Conservation (phyloP, 2,329 filamentous ascomycete species). For the Tolypocladium amazonense region DNA sequence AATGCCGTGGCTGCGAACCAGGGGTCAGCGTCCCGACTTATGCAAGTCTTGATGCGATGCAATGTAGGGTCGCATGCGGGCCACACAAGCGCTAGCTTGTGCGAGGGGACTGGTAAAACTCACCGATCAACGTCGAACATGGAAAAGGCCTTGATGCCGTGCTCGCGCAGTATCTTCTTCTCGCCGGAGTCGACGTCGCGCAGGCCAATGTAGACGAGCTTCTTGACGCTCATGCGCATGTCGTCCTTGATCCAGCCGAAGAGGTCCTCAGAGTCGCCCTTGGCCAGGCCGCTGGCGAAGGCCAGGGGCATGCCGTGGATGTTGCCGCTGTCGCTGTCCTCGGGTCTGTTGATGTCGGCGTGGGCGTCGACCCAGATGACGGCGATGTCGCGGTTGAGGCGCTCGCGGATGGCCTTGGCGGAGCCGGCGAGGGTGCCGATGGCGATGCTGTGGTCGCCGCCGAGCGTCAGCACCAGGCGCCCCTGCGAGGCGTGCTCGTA, state of each 20-base stretch:
- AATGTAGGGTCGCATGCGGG: background rate
- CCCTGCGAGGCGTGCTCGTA: slow-evolving; percentile 78
- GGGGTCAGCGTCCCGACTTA: background rate
- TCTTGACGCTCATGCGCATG: slow-evolving; percentile 58
- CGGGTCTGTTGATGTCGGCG: slow-evolving; percentile 93
- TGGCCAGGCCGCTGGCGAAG: slow-evolving; percentile 79
- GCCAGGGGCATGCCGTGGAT: slow-evolving; percentile 97
- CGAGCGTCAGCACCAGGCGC: slow-evolving; percentile 82
- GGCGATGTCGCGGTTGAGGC: slow-evolving; percentile 72
- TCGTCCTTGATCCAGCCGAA: slow-evolving; percentile 85
- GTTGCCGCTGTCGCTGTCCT: slow-evolving; percentile 82
- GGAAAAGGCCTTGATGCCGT: slow-evolving; percentile 90
- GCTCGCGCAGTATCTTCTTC: slow-evolving; percentile 80
- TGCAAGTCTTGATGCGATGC: background rate
- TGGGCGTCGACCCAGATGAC: slow-evolving; percentile 99
- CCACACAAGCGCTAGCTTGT: background rate
- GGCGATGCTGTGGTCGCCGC: slow-evolving; percentile 92
- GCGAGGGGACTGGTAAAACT: slow-evolving; percentile 12
- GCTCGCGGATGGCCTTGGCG: slow-evolving; percentile 75
- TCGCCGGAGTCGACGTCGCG: slow-evolving; percentile 88
- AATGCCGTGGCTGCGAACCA: slow-evolving; percentile 63
- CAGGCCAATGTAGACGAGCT: slow-evolving; percentile 94
- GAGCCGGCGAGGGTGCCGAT: slow-evolving; percentile 87
- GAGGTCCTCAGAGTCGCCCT: slow-evolving; percentile 61
- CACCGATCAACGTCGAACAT: slow-evolving; percentile 97